phyloP scores from a whole-genome alignment of 2,329 filamentous ascomycete genomes.

The Fusarium napiforme region DNA sequence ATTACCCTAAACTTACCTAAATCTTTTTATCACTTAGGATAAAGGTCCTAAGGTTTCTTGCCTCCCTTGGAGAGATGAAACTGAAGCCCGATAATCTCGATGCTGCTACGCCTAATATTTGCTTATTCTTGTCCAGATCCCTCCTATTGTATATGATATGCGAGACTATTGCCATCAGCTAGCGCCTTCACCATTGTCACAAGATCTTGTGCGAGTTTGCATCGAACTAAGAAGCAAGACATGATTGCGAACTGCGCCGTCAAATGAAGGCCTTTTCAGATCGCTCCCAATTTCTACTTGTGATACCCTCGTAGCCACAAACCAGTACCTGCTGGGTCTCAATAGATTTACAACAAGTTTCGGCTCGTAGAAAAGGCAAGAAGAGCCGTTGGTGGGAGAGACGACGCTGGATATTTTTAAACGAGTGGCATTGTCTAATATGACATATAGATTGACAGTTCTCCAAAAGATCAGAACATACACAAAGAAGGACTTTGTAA shows the following conservation, averaged over 20 bases:
- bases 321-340: rapidly evolving
- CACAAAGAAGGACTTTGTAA: background rate
- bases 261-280: too few species aligned
- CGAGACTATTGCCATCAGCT: too few species aligned
- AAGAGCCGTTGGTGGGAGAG: background rate
- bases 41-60: background rate
- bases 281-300: background rate
- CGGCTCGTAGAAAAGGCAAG: background rate
- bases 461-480: background rate
- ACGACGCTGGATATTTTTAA: background rate
- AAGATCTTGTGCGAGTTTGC: background rate
- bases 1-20: background rate
- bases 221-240: background rate
- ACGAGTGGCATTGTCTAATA: background rate
- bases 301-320: too few species aligned
- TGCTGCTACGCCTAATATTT: background rate
- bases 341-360: too few species aligned
- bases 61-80: background rate
- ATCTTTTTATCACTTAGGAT: background rate
- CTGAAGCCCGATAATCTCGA: background rate
- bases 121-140: too few species aligned
- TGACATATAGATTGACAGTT: background rate
- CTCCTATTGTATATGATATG: background rate
- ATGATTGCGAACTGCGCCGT: background rate
- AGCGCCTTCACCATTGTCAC: background rate